Conservation (phyloP, 2,329 filamentous ascomycete genomes). For the Monilinia polystroma region DNA sequence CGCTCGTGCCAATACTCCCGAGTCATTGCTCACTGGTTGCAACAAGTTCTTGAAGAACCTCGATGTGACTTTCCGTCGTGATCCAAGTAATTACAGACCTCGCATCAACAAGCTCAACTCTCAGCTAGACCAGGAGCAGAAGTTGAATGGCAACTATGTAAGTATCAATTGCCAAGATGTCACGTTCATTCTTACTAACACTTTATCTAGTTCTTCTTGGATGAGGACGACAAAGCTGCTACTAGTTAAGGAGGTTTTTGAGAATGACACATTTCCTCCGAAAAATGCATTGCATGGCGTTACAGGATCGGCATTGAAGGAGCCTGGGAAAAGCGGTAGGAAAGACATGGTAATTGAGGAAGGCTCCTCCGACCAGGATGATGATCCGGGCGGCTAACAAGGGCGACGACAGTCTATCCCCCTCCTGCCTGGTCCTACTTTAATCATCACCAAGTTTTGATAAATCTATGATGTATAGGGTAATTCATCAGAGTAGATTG, state of each 20-base stretch:
- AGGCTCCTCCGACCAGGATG: conserved; percentile 62
- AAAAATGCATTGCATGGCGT: conserved; percentile 40
- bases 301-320: conserved; percentile 36
- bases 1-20: conserved; percentile 82
- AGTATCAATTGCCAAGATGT: conserved; percentile 42
- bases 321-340: conserved; percentile 37
- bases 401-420: conserved; percentile 63
- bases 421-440: conserved; percentile 52
- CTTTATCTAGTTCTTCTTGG: conserved; percentile 80
- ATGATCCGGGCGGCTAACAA: conserved; percentile 62
- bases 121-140: conserved; percentile 98
- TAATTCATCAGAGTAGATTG: conserved; percentile 38
- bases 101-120: conserved; percentile 98
- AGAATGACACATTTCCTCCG: conserved; percentile 44
- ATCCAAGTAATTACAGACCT: conserved; percentile 92
- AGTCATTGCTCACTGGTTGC: conserved; percentile 88
- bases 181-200: conserved; percentile 25
- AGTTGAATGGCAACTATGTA: conserved; percentile 86
- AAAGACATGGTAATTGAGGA: conserved; percentile 47
- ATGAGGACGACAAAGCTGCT: conserved; percentile 60
- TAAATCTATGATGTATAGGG: neutral
- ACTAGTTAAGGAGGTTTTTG: conserved; percentile 61
- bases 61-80: conserved; percentile 97
- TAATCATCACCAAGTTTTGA: conserved; percentile 30
- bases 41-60: conserved; percentile 96